A percentile compares a stretch with the other conserved stretches of the same genome.
These are phyloP conservation scores for Penicillium sp. DNA, from an alignment of 2,329 filamentous ascomycete species.

Conservation along the genomic window DNA sequence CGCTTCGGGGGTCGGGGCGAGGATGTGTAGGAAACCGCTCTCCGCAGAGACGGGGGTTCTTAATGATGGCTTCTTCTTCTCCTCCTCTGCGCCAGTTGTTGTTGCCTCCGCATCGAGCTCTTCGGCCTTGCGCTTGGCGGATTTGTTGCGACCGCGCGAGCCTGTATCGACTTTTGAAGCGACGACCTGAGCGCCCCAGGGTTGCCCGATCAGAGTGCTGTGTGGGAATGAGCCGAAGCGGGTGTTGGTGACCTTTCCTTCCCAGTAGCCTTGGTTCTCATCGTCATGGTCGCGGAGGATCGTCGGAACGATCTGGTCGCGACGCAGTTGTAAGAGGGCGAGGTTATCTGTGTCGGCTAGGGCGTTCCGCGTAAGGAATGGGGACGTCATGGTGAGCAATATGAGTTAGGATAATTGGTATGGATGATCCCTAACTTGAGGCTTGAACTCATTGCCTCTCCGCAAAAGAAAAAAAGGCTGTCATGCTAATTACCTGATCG, in stretches of 20 bases:
- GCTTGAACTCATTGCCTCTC: neutral
- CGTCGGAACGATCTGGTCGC: constrained; percentile 78
- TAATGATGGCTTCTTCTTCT: constrained; percentile 27
- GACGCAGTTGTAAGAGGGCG: constrained; percentile 82
- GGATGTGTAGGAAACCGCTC: constrained; percentile 51
- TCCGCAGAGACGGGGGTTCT: constrained; percentile 40
- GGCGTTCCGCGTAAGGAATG: constrained; percentile 73
- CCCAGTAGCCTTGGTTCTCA: constrained; percentile 68
- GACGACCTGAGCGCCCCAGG: constrained; percentile 89
- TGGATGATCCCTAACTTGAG: neutral
- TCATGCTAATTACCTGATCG: constrained; percentile 17
- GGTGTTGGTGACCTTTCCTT: constrained; percentile 82
- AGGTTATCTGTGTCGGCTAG: constrained; percentile 65
- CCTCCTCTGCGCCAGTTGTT: constrained; percentile 24
- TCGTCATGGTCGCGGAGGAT: constrained; percentile 64
- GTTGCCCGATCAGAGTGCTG: constrained; percentile 70
- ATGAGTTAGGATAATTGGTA: neutral
- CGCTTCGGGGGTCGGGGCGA: constrained; percentile 51
- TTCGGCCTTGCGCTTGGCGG: constrained; percentile 50
- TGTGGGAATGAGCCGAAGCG: constrained; percentile 90
- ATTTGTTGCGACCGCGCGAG: constrained; percentile 72
- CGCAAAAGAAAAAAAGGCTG: constrained; percentile 20
- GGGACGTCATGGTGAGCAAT: constrained; percentile 54
- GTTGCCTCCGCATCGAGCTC: constrained; percentile 40
- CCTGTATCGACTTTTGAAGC: constrained; percentile 90